These are phyloP conservation scores for Pterocarpus macrocarpus DNA, from an alignment of 306 rosid genomes.

Conservation along the genomic window DNA sequence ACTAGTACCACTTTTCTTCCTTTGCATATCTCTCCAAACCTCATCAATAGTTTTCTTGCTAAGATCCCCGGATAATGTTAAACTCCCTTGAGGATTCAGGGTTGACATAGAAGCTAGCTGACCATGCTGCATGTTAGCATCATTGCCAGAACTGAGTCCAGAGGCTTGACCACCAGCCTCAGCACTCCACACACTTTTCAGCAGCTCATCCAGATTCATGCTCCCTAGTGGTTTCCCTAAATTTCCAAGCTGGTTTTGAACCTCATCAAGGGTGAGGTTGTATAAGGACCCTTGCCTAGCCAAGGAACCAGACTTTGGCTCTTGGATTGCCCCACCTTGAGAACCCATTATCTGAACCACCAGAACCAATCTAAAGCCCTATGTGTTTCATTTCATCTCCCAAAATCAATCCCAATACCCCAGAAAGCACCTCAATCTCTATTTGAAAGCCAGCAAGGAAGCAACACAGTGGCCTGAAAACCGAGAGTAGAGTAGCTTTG, in stretches of 20 bases:
- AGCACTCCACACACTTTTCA: conserved; percentile 81
- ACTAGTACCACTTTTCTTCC: conserved; percentile 56
- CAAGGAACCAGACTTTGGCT: conserved; percentile 66
- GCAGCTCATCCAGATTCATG: conserved; percentile 97
- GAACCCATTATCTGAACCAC: conserved; percentile 77
- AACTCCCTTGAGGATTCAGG: conserved; percentile 74
- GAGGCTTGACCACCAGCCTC: conserved; percentile 71
- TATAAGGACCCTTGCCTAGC: conserved; percentile 74
- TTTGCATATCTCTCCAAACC: conserved; percentile 95
- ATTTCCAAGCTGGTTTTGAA: conserved; percentile 94
- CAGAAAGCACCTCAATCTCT: conserved; percentile 26
- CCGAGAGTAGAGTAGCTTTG: conserved; percentile 17
- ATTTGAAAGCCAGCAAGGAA: background rate
- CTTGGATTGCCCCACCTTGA: conserved; percentile 75
- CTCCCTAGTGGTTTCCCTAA: conserved; percentile 92
- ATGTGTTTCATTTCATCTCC: conserved; percentile 32
- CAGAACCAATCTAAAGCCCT: conserved; percentile 47
- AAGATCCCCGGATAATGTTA: conserved; percentile 70
- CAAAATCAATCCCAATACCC: conserved; percentile 30
- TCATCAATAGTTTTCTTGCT: conserved; percentile 97
- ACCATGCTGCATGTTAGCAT: conserved; percentile 52
- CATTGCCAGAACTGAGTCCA: conserved; percentile 57
- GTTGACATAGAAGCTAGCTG: conserved; percentile 54
- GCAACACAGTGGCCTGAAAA: conserved; percentile 32
- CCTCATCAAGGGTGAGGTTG: conserved; percentile 94